Conservation (phyloP, 805 yeast genomes). For the Candida suzukii region DNA sequence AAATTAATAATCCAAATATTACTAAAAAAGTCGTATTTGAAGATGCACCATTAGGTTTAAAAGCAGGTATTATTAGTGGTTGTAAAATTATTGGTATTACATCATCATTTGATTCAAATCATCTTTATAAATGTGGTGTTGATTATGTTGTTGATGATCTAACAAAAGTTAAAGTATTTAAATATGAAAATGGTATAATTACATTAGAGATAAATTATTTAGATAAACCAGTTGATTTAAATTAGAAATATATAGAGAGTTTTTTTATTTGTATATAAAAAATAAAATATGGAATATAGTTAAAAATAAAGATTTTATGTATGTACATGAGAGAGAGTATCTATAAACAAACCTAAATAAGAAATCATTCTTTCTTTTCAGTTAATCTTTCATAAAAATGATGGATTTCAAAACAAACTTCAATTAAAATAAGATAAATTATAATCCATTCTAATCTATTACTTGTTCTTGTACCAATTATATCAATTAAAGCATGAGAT, state of each 20-base stretch:
- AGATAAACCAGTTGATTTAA: too few relatives aligned
- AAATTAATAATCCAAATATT: conserved; percentile 10
- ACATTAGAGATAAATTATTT: conserved; percentile 33
- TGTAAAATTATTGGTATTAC: conserved; percentile 80
- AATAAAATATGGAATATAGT: too few relatives aligned
- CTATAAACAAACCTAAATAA: too few relatives aligned
- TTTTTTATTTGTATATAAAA: too few relatives aligned
- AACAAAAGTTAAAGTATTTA: conserved; percentile 50
- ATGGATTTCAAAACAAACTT: conserved; percentile 72
- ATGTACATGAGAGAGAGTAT: too few relatives aligned
- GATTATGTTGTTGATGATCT: conserved; percentile 75
- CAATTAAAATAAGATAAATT: conserved; percentile 74
- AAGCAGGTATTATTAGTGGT: conserved; percentile 80
- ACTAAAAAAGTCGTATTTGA: conserved; percentile 61
- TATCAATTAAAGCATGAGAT: conserved; percentile 66
- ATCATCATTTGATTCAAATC: conserved; percentile 65
- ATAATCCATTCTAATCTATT: conserved; percentile 84
- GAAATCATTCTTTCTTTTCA: not conserved
- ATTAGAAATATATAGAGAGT: too few relatives aligned
- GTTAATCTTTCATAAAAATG: conserved; percentile 58
- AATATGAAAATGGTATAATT: conserved; percentile 37
- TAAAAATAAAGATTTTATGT: too few relatives aligned
- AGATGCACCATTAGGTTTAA: conserved; percentile 85
- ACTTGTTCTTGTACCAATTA: conserved; percentile 69
- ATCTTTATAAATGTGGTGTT: conserved; percentile 71